Base-by-base conservation (phyloP, 2,329 filamentous ascomycete species). In the Magnaporthiopsis rhizophila region DNA sequence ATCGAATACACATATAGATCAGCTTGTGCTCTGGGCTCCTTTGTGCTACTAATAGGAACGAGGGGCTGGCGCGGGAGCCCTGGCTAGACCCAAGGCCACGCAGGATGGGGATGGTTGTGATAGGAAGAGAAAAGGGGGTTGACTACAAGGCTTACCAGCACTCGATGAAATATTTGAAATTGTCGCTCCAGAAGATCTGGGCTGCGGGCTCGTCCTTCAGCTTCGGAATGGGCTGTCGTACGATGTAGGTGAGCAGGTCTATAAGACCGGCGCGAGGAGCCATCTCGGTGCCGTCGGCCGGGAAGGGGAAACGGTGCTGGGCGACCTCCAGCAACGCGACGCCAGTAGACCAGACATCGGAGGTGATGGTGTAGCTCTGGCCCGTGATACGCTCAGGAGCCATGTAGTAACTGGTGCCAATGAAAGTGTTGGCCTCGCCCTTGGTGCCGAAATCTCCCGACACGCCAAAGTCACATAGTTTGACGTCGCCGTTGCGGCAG, bases 391-490 rank as follows among this genome's bases (percentile, higher is more conserved):
- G 89, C 76, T 99, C 95, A 0, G 95, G 95, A 4, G 95, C 95
- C 95, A 99, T 99, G 81, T 99, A 99, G 75, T 98, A 99, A 66
- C 91, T 96, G 15, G 95, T 99, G 68, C 95, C 95, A 73, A 99
- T 99, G 73, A 99, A 99, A 0, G 95, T 99, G 75, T 98, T 97
- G 68, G 95, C 95, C 74, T 98, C 95, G 64, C 95, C 95, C 77
- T 99, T 98, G 62, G 95, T 99, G 68, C 95, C 96, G 73, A 98
- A 98, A 76, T 98, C 95, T 69, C 95, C 95, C 65, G 91, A 96
- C 61, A 99, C 95, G 70, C 95, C 95, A 74, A 99, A 99, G 78
- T 99, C 95, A 79, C 95, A 99, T 21, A 99, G 86, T 79, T 99
- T 99, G 69, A 99, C 94, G 71, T 96, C 90, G 45, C 95, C 95